Base-by-base conservation (phyloP, 805 yeast species). In the Metschnikowia baotianmanensis region DNA sequence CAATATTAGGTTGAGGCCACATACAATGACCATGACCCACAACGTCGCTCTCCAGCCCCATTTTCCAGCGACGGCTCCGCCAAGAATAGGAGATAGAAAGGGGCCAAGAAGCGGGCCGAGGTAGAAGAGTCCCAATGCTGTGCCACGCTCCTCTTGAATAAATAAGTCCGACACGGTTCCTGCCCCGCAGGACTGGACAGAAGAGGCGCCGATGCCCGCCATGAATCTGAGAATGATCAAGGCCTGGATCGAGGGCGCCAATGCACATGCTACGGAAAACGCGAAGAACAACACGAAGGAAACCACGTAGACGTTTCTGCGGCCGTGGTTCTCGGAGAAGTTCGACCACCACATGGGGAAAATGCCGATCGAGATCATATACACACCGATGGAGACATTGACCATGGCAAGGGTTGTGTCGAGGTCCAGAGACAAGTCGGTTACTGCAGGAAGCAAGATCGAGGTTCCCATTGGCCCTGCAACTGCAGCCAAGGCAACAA, bases 41-140 rank as follows among this genome's bases (percentile, higher is more conserved):
- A 85, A 93, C 3, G 96, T 85, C 2, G 91, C 86, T 57, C 95
- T 71, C 95, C 96, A 88, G 7, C 88, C 87, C 82, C 88, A 84
- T 9, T 71, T 69, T 31, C 74, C 67, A 6, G 84, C 75, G 21
- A 88, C 73, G 2, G 81, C 80, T 45, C 96, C 91, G 36, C 96
- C 95, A 6, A 70, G 43, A 18, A 87, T 82, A 2, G 96, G 96
- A 11, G 90, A 80, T 3, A 85, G 48, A 36, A 88, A 69, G 0
- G 95, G 96, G 0, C 93, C 95, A 51, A 81, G 72, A 31, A 88
- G 77, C 0, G 91, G 85, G 0, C 96, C 96, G 34, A 88, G 61
- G 56, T 87, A 88, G 52, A 77, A 87, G 34, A 78, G 67, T 0
- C 96, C 95, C 79, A 87, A 76, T 3, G 90, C 90, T 5, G 72